Base-by-base conservation (phyloP, 495 filamentous ascomycete species). In the Aspergillus wentii region DNA sequence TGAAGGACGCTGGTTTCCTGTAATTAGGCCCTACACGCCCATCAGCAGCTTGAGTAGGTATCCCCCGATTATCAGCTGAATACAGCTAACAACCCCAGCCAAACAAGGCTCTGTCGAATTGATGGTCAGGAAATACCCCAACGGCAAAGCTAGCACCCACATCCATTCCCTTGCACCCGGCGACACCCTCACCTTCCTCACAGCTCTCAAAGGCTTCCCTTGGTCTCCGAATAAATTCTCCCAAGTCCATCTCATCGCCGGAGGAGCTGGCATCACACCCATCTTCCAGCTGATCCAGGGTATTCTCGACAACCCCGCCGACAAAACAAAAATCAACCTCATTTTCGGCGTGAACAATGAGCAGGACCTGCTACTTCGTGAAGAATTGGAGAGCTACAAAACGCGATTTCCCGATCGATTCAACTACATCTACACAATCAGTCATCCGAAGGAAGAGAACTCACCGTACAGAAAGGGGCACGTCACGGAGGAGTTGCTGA, bases 331-430 rank as follows among this genome's bases (percentile, higher is more conserved):
- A 44, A 66, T 85, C 17, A 80, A 72, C 0, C 64, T 85, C 1
- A 63, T 85, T 6, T 83, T 80, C 52, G 81, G 80, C 21, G 78
- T 80, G 30, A 79, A 84, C 33, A 74, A 68, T 5, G 78, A 83
- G 46, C 54, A 64, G 20, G 80, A 83, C 44, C 45, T 83, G n/a
- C 66, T 85, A 3, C 51, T 85, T 3, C 55, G 56, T 13, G 53
- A 69, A 4, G 74, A 84, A 43, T 64, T 83, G 17, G 62, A 72
- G 8, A 59, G 56, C 1, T 71, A 77, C 18, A 68, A 77, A 56
- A 51, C 60, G 32, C 56, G 59, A 18, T 75, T 74, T 35, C 78
- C 80, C 0, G 69, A 57, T 14, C 68, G 79, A 1, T 79, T 87
- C 54, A 66, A 71, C 30, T 72, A 67, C 17, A 51, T 72, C 8